These are phyloP conservation scores for Posidonia australis DNA, from an alignment of 106 monocot genomes.

Conservation along the genomic window DNA sequence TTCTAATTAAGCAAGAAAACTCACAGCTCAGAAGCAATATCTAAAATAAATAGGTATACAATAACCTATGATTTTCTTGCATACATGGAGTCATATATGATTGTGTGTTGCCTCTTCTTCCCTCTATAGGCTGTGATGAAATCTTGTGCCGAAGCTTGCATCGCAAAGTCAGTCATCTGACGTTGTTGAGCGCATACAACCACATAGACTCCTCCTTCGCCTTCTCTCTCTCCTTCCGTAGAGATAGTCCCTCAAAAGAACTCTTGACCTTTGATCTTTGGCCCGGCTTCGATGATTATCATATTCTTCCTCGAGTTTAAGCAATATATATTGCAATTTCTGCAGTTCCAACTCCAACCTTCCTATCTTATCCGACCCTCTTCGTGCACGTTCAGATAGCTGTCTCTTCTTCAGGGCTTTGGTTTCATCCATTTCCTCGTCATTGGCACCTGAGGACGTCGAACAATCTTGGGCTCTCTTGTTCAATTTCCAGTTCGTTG, in stretches of 20 bases:
- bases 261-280: slow-evolving; percentile 19
- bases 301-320: slow-evolving; percentile 64
- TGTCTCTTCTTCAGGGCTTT: slow-evolving; percentile 18
- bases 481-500: slow-evolving; percentile 34
- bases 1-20: not conserved
- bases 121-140: not conserved
- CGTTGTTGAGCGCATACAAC: not conserved
- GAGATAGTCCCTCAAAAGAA: slow-evolving; percentile 49
- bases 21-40: not conserved
- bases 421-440: slow-evolving; percentile 14
- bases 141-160: not conserved
- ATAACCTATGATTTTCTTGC: too few relatives aligned
- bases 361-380: slow-evolving; percentile 60
- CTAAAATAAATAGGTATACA: not conserved
- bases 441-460: slow-evolving; percentile 3
- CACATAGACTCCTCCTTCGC: slow-evolving; percentile 1
- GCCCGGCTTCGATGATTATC: slow-evolving; percentile 17
- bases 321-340: slow-evolving; percentile 53
- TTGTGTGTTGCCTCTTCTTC: not conserved
- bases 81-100: not conserved
- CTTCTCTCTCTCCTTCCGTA: slow-evolving; percentile 25
- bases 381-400: slow-evolving; percentile 36
- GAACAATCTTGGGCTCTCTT: slow-evolving; percentile 34
- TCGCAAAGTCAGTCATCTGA: not conserved
- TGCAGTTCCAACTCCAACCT: slow-evolving; percentile 75